Conservation (phyloP, 768 basidiomycete genomes). For the Favolaschia claudopus region DNA sequence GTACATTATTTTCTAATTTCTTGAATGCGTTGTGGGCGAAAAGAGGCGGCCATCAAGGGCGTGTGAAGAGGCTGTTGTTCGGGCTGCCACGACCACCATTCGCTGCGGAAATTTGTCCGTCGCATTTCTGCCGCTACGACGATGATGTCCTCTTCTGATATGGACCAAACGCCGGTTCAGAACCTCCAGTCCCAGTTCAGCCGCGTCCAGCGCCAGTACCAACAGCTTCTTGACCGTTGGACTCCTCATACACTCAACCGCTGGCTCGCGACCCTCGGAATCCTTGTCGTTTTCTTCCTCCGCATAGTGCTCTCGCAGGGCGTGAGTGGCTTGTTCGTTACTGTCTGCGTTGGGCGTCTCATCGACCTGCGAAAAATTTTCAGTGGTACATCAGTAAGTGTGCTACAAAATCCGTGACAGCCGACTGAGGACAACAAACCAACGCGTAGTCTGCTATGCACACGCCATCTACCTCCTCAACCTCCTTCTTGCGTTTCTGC, state of each 20-base stretch:
- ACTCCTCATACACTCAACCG: slow-evolving; percentile 91
- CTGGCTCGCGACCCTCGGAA: slow-evolving; percentile 80
- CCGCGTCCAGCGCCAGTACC: slow-evolving; percentile 79
- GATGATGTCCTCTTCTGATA: slow-evolving; percentile 59
- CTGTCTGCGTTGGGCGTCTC: not conserved
- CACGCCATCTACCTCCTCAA: slow-evolving; percentile 96
- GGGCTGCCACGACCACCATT: not conserved
- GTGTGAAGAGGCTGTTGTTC: not conserved
- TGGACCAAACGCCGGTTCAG: slow-evolving; percentile 56
- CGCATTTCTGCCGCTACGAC: too few relatives aligned
- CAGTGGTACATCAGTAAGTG: slow-evolving; percentile 94
- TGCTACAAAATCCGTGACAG: not conserved
- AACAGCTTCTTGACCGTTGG: slow-evolving; percentile 88
- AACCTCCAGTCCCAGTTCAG: slow-evolving; percentile 55
- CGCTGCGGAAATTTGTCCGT: too few relatives aligned
- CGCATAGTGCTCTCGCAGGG: slow-evolving; percentile 91
- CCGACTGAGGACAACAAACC: not conserved
- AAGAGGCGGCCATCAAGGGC: not conserved
- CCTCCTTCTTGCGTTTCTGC: slow-evolving; percentile 95
- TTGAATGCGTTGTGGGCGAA: too few relatives aligned
- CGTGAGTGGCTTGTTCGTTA: slow-evolving; percentile 55
- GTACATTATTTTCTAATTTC: not conserved
- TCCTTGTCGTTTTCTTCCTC: slow-evolving; percentile 80
- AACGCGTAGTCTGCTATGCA: slow-evolving; percentile 45
- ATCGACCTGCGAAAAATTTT: slow-evolving; percentile 23